Conservation (phyloP, 768 basidiomycete species). For the Phaffia tasmanica region DNA sequence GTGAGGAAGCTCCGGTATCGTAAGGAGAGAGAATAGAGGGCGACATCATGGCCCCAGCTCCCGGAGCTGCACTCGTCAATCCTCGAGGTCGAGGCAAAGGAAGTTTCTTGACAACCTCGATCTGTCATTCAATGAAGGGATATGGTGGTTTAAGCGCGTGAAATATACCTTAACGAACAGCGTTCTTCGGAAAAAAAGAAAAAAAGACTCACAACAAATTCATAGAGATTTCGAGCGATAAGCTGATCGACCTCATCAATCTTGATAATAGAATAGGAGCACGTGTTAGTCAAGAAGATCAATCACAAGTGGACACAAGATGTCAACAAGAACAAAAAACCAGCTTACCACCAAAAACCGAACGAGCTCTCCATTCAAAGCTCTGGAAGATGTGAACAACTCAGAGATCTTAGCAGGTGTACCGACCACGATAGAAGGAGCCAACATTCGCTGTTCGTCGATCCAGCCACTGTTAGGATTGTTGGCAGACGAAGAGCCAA, state of each 20-base stretch:
- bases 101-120: constrained; percentile 69
- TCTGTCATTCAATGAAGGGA: not conserved
- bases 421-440: constrained; percentile 91
- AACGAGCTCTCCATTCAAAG: constrained; percentile 69
- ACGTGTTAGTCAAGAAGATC: not conserved
- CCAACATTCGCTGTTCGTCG: constrained; percentile 54
- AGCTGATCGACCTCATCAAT: constrained; percentile 97
- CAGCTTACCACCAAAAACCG: constrained; percentile 63
- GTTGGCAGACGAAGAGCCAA: constrained; percentile 55
- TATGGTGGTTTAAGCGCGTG: not conserved
- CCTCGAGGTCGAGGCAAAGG: constrained; percentile 63
- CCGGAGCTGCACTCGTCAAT: not conserved
- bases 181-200: not conserved
- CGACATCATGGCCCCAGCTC: constrained; percentile 43
- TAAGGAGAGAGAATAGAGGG: constrained; percentile 38
- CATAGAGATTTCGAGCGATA: constrained; percentile 91
- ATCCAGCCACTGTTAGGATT: constrained; percentile 65
- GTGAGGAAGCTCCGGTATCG: constrained; percentile 36
- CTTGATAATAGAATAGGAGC: constrained; percentile 18
- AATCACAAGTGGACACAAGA: not conserved
- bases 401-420: constrained; percentile 94
- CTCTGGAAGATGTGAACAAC: constrained; percentile 68
- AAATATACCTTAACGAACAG: constrained; percentile 44
- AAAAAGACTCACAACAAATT: constrained; percentile 51
- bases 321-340: not conserved